phyloP scores from a whole-genome alignment of 352 stramenopile species.

The Pythium aphanidermatum region DNA sequence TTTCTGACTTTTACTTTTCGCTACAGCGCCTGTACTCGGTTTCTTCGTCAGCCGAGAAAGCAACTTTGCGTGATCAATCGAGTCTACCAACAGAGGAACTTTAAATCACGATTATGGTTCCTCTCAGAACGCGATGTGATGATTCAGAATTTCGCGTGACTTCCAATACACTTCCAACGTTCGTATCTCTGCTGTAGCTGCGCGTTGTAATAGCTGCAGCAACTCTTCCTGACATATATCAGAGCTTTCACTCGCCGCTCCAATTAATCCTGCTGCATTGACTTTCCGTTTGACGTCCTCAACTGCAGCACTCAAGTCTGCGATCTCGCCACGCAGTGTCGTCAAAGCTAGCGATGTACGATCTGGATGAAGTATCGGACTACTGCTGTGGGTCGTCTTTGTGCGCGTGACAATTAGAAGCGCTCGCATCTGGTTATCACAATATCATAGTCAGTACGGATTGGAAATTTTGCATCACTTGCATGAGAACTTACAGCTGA shows the following conservation, averaged over 20 bases:
- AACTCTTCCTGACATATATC: constrained; percentile 17
- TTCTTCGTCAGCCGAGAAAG: constrained; percentile 64
- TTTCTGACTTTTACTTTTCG: not conserved
- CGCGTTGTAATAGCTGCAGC: constrained; percentile 15
- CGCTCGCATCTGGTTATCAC: constrained; percentile 39
- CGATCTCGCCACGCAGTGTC: not conserved
- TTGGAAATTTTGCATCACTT: too few species aligned
- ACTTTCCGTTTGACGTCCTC: not conserved
- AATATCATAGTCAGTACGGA: not conserved
- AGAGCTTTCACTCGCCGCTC: not conserved
- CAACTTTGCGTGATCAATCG: constrained; percentile 44
- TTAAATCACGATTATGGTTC: constrained; percentile 11
- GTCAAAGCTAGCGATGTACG: constrained; percentile 7
- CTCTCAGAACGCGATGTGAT: constrained; percentile 24
- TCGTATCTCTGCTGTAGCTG: constrained; percentile 9
- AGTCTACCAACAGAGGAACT: constrained; percentile 59
- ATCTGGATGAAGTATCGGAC: not conserved
- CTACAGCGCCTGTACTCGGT: constrained; percentile 61
- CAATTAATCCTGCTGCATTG: not conserved
- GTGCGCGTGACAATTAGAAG: constrained; percentile 20
- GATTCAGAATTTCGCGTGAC: constrained; percentile 12
- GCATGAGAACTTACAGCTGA: constrained; percentile 42
- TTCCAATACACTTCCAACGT: constrained; percentile 21
- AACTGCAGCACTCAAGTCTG: not conserved
- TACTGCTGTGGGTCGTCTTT: not conserved